Percentiles rank a stretch among this genome's conserved stretches.
Conservation (phyloP, 140 eudicot genomes). For the Stevia rebaudiana region DNA sequence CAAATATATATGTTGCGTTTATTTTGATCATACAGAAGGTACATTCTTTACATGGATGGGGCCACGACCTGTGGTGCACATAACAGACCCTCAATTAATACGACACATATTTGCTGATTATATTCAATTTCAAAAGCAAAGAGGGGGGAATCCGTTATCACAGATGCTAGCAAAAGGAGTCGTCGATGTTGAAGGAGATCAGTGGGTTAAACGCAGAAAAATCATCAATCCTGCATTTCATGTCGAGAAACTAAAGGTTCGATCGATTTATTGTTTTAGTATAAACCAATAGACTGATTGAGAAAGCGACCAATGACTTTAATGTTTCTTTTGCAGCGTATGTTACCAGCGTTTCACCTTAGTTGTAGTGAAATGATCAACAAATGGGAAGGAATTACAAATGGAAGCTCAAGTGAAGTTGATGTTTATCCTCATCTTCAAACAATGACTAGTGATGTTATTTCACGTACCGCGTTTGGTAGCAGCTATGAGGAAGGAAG, state of each 20-base stretch:
- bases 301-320: neutral
- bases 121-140: slow-evolving; percentile 20
- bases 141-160: slow-evolving; percentile 19
- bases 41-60: too few relatives aligned
- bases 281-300: neutral
- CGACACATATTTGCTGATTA: slow-evolving; percentile 21
- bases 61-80: too few relatives aligned
- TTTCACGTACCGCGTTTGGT: slow-evolving; percentile 60
- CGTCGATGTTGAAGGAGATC: slow-evolving; percentile 11
- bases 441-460: slow-evolving; percentile 43
- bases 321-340: slow-evolving; percentile 20
- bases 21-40: too few relatives aligned
- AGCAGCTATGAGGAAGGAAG: slow-evolving; percentile 41
- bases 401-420: slow-evolving; percentile 20
- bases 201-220: slow-evolving; percentile 38
- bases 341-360: slow-evolving; percentile 32
- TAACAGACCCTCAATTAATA: neutral
- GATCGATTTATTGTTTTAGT: neutral
- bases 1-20: too few relatives aligned
- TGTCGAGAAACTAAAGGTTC: slow-evolving; percentile 40
- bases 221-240: slow-evolving; percentile 40
- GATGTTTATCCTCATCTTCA: slow-evolving; percentile 38
- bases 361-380: slow-evolving; percentile 36
- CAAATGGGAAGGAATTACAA: slow-evolving; percentile 38
- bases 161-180: slow-evolving; percentile 22